Conservation (phyloP, 306 rosid species). For the Quercus parvula region DNA sequence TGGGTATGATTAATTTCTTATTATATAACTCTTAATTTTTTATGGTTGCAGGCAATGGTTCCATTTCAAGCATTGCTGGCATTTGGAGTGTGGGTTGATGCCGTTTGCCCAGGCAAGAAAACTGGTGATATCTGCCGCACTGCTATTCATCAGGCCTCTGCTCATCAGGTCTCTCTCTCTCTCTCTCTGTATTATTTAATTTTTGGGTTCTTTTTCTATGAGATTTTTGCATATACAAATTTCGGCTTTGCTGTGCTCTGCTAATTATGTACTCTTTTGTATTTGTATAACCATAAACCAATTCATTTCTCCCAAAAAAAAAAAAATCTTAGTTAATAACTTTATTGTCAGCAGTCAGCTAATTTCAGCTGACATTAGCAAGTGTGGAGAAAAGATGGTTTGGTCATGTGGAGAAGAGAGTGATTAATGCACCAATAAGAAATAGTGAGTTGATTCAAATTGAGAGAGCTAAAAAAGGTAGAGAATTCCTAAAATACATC, state of each 20-base stretch:
- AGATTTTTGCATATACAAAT: not conserved
- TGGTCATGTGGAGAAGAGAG: no score
- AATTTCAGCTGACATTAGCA: not conserved
- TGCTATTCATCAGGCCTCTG: constrained; percentile 38
- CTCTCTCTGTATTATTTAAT: not conserved
- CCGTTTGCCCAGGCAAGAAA: constrained; percentile 83
- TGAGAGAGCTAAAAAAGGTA: no score
- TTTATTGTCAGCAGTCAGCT: not conserved
- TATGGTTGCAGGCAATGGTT: constrained; percentile 63
- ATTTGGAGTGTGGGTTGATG: constrained; percentile 65
- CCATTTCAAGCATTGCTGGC: constrained; percentile 88
- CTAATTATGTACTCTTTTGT: not conserved
- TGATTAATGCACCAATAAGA: no score
- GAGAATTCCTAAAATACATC: no score
- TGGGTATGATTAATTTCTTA: not conserved
- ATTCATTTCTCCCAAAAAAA: not conserved
- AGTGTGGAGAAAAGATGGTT: not conserved
- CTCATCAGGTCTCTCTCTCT: constrained; percentile 50
- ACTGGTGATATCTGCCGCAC: constrained; percentile 80
- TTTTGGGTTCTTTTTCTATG: not conserved
- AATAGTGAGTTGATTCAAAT: no score
- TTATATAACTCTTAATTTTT: not conserved
- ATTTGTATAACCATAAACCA: not conserved
- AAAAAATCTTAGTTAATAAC: not conserved
- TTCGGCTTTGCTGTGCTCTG: not conserved